Evolutionary conservation across 2,329 filamentous ascomycete species (phyloP).

Genomic region (Ophiostoma piceae): DNA sequence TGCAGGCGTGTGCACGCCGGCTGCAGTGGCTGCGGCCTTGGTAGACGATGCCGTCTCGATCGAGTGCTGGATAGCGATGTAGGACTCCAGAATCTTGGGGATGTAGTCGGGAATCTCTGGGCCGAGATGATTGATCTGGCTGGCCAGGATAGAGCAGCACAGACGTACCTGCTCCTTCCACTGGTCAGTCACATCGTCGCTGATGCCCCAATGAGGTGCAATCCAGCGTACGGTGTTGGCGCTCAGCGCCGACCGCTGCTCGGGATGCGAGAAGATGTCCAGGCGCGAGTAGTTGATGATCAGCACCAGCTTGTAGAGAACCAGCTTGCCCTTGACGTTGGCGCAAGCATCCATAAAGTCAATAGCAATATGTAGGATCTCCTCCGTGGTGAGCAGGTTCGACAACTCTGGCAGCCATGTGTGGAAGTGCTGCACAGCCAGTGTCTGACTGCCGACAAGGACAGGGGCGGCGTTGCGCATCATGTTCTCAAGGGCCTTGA

Average conservation of each 20-base stretch:
- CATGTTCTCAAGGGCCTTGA: slow-evolving; percentile 81
- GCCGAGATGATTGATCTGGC: slow-evolving; percentile 71
- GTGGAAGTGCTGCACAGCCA: slow-evolving; percentile 94
- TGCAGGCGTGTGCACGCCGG: neutral
- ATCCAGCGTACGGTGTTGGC: slow-evolving; percentile 87
- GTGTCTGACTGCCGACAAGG: slow-evolving; percentile 86
- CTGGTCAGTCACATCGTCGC: slow-evolving; percentile 67
- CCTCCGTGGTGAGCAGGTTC: slow-evolving; percentile 68
- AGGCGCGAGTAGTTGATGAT: slow-evolving; percentile 87
- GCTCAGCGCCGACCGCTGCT: slow-evolving; percentile 67
- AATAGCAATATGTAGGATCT: slow-evolving; percentile 85
- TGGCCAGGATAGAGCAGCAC: slow-evolving; percentile 87
- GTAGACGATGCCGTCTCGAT: slow-evolving; percentile 32
- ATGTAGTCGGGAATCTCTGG: slow-evolving; percentile 84
- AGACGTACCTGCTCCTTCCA: slow-evolving; percentile 91
- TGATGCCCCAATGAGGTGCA: slow-evolving; percentile 84
- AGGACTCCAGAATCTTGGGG: slow-evolving; percentile 85
- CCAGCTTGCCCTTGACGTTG: slow-evolving; percentile 80
- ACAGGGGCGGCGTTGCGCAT: slow-evolving; percentile 84
- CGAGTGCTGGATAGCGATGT: slow-evolving; percentile 63
- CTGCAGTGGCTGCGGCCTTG: neutral
- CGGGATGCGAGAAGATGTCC: slow-evolving; percentile 71
- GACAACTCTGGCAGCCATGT: slow-evolving; percentile 92
- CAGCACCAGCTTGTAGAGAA: slow-evolving; percentile 85
- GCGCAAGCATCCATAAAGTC: slow-evolving; percentile 91